Conservation (phyloP, 805 yeast genomes). For the Lipomyces lipofer region DNA sequence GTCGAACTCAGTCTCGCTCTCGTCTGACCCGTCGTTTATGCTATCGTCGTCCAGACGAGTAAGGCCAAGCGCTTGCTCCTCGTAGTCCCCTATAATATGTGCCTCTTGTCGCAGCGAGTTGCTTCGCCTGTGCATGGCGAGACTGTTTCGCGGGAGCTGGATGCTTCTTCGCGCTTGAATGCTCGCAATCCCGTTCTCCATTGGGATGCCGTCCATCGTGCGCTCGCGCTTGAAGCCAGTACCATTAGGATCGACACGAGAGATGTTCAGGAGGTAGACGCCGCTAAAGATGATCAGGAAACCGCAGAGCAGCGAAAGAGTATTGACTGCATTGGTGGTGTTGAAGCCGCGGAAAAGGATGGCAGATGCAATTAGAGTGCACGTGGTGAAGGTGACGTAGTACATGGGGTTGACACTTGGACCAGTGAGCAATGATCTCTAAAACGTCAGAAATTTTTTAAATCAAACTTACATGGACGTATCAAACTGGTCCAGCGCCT, state of each 20-base stretch:
- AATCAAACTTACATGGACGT: conserved; percentile 57
- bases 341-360: conserved; percentile 84
- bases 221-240: conserved; percentile 33
- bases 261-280: conserved; percentile 76
- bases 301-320: conserved; percentile 79
- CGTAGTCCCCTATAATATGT: conserved; percentile 34
- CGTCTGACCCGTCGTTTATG: conserved; percentile 17
- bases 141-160: conserved; percentile 53
- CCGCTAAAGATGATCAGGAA: conserved; percentile 85
- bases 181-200: conserved; percentile 82
- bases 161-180: conserved; percentile 74
- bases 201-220: conserved; percentile 67
- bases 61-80: conserved; percentile 42
- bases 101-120: conserved; percentile 37
- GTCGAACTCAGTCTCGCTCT: conserved; percentile 12
- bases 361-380: conserved; percentile 81
- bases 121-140: conserved; percentile 34
- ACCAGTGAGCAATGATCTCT: background rate
- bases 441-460: background rate
- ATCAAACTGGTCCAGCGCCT: conserved; percentile 89
- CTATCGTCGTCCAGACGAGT: conserved; percentile 39
- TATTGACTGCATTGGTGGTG: conserved; percentile 75
- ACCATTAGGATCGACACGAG: conserved; percentile 50
- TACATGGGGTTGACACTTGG: conserved; percentile 74
- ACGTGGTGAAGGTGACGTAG: conserved; percentile 88